Conservation (phyloP, 805 yeast genomes). For the Barnettozyma pratensis region DNA sequence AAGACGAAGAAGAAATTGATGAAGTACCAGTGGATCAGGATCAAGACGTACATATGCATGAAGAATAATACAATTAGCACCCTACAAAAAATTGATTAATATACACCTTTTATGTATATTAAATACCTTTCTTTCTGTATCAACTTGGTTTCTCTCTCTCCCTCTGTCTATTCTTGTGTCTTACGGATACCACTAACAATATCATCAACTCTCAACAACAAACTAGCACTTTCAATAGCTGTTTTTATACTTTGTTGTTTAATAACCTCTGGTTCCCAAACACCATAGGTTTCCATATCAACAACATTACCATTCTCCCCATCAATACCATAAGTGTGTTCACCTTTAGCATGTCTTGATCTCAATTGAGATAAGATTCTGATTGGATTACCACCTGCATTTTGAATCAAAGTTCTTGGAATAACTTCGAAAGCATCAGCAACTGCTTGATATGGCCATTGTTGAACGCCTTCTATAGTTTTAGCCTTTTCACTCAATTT, state of each 20-base stretch:
- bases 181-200: constrained; percentile 93
- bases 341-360: constrained; percentile 94
- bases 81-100: neutral
- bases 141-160: neutral
- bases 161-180: constrained; percentile 21
- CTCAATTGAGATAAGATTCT: constrained; percentile 84
- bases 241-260: constrained; percentile 96
- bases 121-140: neutral
- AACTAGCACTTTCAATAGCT: constrained; percentile 95
- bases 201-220: constrained; percentile 93
- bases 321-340: constrained; percentile 82
- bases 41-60: constrained; percentile 2
- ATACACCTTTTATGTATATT: neutral
- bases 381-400: constrained; percentile 96
- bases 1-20: constrained; percentile 8
- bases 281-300: constrained; percentile 93
- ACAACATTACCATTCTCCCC: constrained; percentile 93
- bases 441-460: constrained; percentile 98
- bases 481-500: constrained; percentile 86
- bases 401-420: constrained; percentile 95
- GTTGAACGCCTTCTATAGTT: constrained; percentile 88
- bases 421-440: constrained; percentile 98
- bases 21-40: constrained; percentile 2
- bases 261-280: constrained; percentile 99
- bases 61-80: neutral